phyloP scores from a whole-genome alignment of 768 basidiomycete genomes.

The Panaeolus papilionaceus region DNA sequence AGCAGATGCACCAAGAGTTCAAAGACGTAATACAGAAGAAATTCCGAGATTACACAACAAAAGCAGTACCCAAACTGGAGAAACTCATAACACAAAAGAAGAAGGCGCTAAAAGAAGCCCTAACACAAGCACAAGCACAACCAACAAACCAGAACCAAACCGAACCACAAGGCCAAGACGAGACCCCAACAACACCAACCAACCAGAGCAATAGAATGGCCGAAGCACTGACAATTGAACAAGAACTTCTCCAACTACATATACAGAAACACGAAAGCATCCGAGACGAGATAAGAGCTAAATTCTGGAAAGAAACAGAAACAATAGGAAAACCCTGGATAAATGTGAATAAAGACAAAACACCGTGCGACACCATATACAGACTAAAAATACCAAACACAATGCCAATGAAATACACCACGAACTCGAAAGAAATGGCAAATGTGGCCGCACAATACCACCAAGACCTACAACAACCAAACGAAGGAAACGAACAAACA shows the following conservation, averaged over 20 bases:
- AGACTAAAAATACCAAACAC: not conserved
- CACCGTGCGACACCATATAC: conserved; percentile 11
- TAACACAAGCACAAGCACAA: too few species aligned
- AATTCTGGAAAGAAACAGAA: conserved; percentile 6
- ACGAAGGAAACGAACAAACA: not conserved
- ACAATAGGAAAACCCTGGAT: conserved; percentile 14
- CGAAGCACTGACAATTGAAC: too few species aligned
- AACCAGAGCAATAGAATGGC: too few species aligned
- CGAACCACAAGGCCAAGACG: too few species aligned
- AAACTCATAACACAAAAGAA: not conserved
- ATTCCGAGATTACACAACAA: not conserved
- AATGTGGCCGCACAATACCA: conserved; percentile 36
- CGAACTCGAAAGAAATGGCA: conserved; percentile 37
- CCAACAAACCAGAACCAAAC: too few species aligned
- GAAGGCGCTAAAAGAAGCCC: conserved; percentile 10
- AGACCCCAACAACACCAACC: too few species aligned
- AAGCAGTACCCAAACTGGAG: conserved; percentile 15
- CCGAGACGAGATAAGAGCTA: not conserved
- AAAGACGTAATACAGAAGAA: conserved; percentile 18
- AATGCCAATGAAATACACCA: conserved; percentile 23
- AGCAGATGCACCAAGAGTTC: conserved; percentile 14
- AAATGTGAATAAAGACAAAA: not conserved
- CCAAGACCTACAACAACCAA: conserved; percentile 32
- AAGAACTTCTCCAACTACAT: not conserved
- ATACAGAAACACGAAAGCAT: not conserved